phyloP scores from a whole-genome alignment of 2,329 filamentous ascomycete species.

The Xylaria sp. region DNA sequence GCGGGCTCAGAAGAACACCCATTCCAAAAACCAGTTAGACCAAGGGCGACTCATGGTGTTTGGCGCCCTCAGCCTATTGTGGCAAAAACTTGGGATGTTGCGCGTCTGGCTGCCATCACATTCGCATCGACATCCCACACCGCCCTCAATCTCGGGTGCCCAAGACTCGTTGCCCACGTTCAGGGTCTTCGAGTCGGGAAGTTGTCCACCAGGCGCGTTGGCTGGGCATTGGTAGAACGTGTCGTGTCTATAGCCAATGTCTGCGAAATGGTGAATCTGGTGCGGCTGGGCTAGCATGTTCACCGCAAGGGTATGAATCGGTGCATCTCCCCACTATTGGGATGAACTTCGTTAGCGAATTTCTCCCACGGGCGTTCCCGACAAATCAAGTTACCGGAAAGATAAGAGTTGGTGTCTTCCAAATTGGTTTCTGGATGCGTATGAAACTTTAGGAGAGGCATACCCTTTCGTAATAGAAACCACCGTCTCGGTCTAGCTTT shows the following conservation, averaged over 20 bases:
- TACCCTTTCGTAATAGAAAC: constrained; percentile 58
- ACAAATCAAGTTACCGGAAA: background rate
- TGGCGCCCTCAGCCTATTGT: constrained; percentile 52
- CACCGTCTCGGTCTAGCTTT: constrained; percentile 53
- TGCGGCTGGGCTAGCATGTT: constrained; percentile 55
- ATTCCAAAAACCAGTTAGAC: constrained; percentile 48
- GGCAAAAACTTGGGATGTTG: constrained; percentile 52
- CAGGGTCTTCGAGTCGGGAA: constrained; percentile 49
- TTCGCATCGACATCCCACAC: constrained; percentile 56
- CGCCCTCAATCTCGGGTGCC: constrained; percentile 50
- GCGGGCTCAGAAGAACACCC: constrained; percentile 39
- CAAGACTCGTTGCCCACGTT: constrained; percentile 43
- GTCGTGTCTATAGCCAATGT: constrained; percentile 57
- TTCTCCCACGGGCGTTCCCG: background rate
- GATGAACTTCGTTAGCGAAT: constrained; percentile 20
- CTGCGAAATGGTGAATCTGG: constrained; percentile 57
- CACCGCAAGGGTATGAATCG: constrained; percentile 56
- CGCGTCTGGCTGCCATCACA: constrained; percentile 51
- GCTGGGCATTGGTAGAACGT: constrained; percentile 50
- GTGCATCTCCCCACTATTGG: constrained; percentile 57
- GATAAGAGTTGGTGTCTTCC: background rate
- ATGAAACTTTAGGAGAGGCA: constrained; percentile 20
- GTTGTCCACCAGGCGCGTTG: constrained; percentile 52
- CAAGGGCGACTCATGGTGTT: constrained; percentile 49
- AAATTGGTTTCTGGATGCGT: background rate